Percentiles rank a stretch among this genome's conserved stretches.
These are phyloP conservation scores for Lignosus rhinocerotis DNA, from an alignment of 1,284 basidiomycete species.

Conservation along the genomic window DNA sequence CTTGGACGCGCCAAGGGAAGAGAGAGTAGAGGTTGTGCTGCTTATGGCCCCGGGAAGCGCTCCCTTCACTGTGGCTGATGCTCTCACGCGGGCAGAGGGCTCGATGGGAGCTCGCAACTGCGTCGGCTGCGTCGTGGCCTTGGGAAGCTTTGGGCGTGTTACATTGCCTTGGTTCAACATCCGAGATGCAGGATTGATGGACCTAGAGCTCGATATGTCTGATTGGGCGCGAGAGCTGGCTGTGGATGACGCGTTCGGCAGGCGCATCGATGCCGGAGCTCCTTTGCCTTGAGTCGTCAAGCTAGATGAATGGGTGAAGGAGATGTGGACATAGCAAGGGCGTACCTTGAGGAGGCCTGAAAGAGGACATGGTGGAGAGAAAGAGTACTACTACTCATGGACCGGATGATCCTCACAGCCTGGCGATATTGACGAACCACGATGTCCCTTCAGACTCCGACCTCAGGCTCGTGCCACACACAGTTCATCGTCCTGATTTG, in stretches of 20 bases:
- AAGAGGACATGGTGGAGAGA: slow-evolving; percentile 20
- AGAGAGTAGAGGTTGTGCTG: slow-evolving; percentile 2
- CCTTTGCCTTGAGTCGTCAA: slow-evolving; percentile 9
- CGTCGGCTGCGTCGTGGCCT: slow-evolving; percentile 11
- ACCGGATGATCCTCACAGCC: background rate
- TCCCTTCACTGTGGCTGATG: slow-evolving; percentile 19
- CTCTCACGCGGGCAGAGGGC: slow-evolving; percentile 20
- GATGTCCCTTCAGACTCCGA: slow-evolving; percentile 16
- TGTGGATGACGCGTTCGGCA: slow-evolving; percentile 7
- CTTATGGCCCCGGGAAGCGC: slow-evolving; percentile 7
- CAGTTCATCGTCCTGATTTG: slow-evolving; percentile 9
- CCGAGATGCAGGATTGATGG: slow-evolving; percentile 6
- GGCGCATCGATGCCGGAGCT: slow-evolving; percentile 5
- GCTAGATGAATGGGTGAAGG: background rate
- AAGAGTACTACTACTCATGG: slow-evolving; percentile 5
- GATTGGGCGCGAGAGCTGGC: slow-evolving; percentile 15
- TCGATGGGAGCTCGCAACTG: slow-evolving; percentile 11
- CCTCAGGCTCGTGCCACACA: slow-evolving; percentile 7
- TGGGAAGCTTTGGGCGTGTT: slow-evolving; percentile 6
- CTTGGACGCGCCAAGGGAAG: slow-evolving; percentile 6
- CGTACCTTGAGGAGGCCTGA: slow-evolving; percentile 17
- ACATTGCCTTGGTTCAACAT: slow-evolving; percentile 8
- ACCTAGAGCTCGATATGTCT: slow-evolving; percentile 5
- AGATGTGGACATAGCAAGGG: background rate
- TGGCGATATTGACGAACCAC: background rate